Base-by-base conservation (phyloP, 768 basidiomycete species). In the Lentinula sp. region DNA sequence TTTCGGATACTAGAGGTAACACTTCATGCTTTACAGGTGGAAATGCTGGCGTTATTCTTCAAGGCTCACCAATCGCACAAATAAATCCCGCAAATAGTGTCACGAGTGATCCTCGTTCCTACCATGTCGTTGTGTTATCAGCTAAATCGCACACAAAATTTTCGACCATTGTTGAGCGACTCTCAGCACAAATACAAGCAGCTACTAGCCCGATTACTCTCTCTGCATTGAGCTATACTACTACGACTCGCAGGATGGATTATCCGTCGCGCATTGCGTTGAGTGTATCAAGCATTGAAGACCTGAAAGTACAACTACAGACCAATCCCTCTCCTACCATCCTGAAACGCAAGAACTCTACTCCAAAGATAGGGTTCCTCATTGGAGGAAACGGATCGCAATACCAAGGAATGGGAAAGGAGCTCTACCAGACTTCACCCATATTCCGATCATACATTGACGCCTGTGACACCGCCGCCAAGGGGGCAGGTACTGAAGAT, bases 301-400 rank as follows among this genome's bases (percentile, higher is more conserved):
- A 60, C 35, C 34, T 60, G 7, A 35, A 51, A 28, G 32, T 2
- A 18, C 59, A 60, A 60, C 59, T 60, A 5, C 15, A 18, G 18
- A 16, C 59, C 28, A 13, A 32, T 16, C 48, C 48, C 16, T 28
- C 35, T 45, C 59, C 46, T n/a, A 46, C 11, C 23, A 42, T 21
- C 11, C 6, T 32, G n/a, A 21, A 46, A 8, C 16, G n/a, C 5
- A 53, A 11, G 8, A 52, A 37, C 21, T 32, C 39, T 37, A n/a
- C 48, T 8, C 59, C 59, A n/a, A 60, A 39, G 51, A 37, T 60
- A n/a, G 59, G 59, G 16, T 60, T 60, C 35, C 18, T 60, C 10
- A 49, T 60, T 21, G 59, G 48, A 23, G 59, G 59, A 46, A 60
- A 60, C 48, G 59, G 59, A 7, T 60, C 59, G 16, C 59, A 60